These are phyloP conservation scores for Collybia sp. DNA, from an alignment of 768 basidiomycete species.

Conservation along the genomic window DNA sequence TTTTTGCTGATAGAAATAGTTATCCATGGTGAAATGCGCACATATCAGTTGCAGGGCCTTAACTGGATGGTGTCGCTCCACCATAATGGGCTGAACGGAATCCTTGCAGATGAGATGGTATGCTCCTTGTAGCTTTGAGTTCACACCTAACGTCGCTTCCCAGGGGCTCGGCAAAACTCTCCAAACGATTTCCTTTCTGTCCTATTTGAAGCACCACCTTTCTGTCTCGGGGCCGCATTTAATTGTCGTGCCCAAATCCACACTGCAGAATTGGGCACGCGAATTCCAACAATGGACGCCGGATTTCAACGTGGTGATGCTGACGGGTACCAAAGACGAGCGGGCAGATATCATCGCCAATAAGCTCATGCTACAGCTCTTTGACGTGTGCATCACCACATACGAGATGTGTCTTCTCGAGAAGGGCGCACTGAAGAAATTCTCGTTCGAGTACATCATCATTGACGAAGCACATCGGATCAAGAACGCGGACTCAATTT, in stretches of 20 bases:
- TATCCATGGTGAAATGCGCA: slow-evolving; percentile 86
- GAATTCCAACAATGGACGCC: slow-evolving; percentile 93
- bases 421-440: slow-evolving; percentile 87
- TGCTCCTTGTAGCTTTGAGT: slow-evolving; percentile 6
- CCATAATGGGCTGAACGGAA: slow-evolving; percentile 95
- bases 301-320: slow-evolving; percentile 73
- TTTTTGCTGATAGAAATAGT: slow-evolving; percentile 36
- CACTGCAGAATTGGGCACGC: slow-evolving; percentile 93
- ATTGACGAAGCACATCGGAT: slow-evolving; percentile 99
- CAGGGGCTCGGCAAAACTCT: slow-evolving; percentile 97
- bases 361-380: slow-evolving; percentile 79
- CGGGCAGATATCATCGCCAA: slow-evolving; percentile 76
- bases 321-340: slow-evolving; percentile 90
- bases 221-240: slow-evolving; percentile 81
- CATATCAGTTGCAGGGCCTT: slow-evolving; percentile 92
- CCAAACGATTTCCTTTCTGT: slow-evolving; percentile 95
- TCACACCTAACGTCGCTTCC: neutral
- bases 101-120: slow-evolving; percentile 96
- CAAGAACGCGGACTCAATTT: slow-evolving; percentile 96
- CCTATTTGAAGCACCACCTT: slow-evolving; percentile 86
- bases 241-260: slow-evolving; percentile 98
- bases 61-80: slow-evolving; percentile 98
- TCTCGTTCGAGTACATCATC: slow-evolving; percentile 95
- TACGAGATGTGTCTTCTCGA: slow-evolving; percentile 98
- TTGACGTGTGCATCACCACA: slow-evolving; percentile 92